Conservation (phyloP, 805 yeast species). For the Candida endomychidarum region DNA sequence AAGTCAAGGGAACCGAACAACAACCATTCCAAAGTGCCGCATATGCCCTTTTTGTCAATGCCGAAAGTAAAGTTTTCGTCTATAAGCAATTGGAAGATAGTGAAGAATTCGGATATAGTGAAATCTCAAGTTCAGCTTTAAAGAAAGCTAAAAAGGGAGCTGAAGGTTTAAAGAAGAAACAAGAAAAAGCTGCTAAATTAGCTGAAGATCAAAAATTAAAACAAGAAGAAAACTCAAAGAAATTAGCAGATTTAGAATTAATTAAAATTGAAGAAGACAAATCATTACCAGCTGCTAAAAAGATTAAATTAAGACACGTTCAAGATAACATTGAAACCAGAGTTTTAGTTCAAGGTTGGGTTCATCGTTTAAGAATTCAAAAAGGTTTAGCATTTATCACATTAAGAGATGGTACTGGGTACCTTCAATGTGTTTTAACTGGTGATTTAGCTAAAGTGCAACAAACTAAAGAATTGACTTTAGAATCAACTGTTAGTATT, state of each 20-base stretch:
- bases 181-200: constrained; percentile 61
- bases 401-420: constrained; percentile 94
- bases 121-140: constrained; percentile 85
- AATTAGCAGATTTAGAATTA: constrained; percentile 71
- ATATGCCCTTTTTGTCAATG: constrained; percentile 60
- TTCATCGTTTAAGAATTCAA: constrained; percentile 90
- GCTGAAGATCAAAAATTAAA: constrained; percentile 62
- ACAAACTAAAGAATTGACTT: constrained; percentile 78
- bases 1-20: constrained; percentile 57
- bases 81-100: constrained; percentile 59
- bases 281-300: constrained; percentile 66
- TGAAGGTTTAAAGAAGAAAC: constrained; percentile 83
- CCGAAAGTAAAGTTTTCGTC: constrained; percentile 58
- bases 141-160: constrained; percentile 97
- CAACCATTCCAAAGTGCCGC: constrained; percentile 82
- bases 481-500: constrained; percentile 80
- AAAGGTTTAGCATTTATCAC: constrained; percentile 90
- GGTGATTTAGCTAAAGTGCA: constrained; percentile 94
- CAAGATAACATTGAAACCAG: constrained; percentile 62
- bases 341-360: constrained; percentile 88
- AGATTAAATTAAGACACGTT: constrained; percentile 61
- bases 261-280: constrained; percentile 74
- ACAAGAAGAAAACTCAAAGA: constrained; percentile 60
- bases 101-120: constrained; percentile 56
- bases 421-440: constrained; percentile 76